Evolutionary conservation across 2,329 filamentous ascomycete species (phyloP).

Genomic region (Talaromyces verruculosus): DNA sequence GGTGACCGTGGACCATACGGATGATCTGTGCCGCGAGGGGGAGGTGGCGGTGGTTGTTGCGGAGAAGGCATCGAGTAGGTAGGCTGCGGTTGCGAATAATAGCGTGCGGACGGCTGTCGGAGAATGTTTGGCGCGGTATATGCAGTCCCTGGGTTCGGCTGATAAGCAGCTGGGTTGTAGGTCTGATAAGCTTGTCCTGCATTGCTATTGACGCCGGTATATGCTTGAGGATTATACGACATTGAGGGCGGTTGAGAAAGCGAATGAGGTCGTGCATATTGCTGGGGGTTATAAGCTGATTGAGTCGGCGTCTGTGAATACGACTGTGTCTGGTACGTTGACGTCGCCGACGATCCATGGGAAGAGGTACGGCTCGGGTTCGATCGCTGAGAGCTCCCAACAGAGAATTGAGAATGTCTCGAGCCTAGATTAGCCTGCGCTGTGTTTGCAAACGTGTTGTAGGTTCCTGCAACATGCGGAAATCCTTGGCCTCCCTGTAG

Average conservation of each 20-base stretch:
- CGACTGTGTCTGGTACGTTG: conserved; percentile 52
- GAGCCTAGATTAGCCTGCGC: conserved; percentile 36
- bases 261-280: conserved; percentile 53
- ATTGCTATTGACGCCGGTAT: conserved; percentile 33
- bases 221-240: conserved; percentile 70
- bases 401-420: conserved; percentile 38
- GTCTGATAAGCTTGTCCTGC: conserved; percentile 39
- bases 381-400: conserved; percentile 36
- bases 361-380: conserved; percentile 44
- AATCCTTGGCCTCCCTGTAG: conserved; percentile 10
- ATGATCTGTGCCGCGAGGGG: conserved; percentile 41
- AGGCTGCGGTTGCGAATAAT: conserved; percentile 32
- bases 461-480: conserved; percentile 24
- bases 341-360: conserved; percentile 40
- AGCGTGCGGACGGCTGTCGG: conserved; percentile 32
- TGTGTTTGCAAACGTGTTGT: conserved; percentile 28
- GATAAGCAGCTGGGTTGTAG: conserved; percentile 54
- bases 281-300: conserved; percentile 63
- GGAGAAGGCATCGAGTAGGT: conserved; percentile 36
- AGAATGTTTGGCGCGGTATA: conserved; percentile 36
- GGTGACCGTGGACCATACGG: conserved; percentile 40
- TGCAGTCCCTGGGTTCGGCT: conserved; percentile 34
- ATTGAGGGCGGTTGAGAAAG: conserved; percentile 48
- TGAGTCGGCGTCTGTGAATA: conserved; percentile 41
- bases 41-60: conserved; percentile 36